Base-by-base conservation (phyloP, 257 asterid genomes). In the Nicotiana benthamiana region DNA sequence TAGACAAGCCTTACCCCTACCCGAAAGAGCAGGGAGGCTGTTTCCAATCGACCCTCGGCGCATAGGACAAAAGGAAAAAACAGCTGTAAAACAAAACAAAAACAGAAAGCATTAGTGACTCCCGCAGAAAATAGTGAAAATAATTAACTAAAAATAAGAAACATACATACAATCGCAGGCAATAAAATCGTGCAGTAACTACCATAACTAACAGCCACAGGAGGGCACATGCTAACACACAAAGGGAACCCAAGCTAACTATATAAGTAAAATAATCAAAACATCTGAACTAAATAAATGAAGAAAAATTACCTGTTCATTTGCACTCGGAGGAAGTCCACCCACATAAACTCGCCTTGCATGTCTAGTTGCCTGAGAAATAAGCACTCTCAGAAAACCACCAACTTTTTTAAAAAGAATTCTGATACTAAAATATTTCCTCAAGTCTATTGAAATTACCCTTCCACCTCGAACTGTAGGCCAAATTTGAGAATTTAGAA, bases 271-370 rank as follows among this genome's bases (percentile, higher is more conserved):
- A 57, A 80, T 18, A 54, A 56, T 36, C 62, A 28, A 59, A 48
- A 24, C 59, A 22, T 46, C 9, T 72, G 40, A 72, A 72, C 60
- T 72, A 17, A 24, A 62, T 36, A 74, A 36, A 63, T 68, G 80
- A 75, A 72, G 63, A 26, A 48, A 15, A 15, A 34, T 36, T 77
- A 96, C 99, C 97, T 92, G 97, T 88, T 96, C 99, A 86, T 96
- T 96, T 65, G 98, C 99, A 81, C 97, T 81, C 1, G 98, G 94
- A 66, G 99, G 91, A 54, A 96, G 98, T 75, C 99, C 98, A 79
- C 99, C 99, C 86, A 96, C 99, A 86, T 94, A 96, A 68, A 94
- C 97, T 84, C 98, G 91, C 61, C 99, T 92, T 83, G 98, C 98
- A 88, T 94, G 98, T 79, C 98, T 88, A 1, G 99, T 94, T 64